These are phyloP conservation scores for Pyrrhoderma noxium DNA, from an alignment of 1,284 basidiomycete genomes.

Conservation along the genomic window DNA sequence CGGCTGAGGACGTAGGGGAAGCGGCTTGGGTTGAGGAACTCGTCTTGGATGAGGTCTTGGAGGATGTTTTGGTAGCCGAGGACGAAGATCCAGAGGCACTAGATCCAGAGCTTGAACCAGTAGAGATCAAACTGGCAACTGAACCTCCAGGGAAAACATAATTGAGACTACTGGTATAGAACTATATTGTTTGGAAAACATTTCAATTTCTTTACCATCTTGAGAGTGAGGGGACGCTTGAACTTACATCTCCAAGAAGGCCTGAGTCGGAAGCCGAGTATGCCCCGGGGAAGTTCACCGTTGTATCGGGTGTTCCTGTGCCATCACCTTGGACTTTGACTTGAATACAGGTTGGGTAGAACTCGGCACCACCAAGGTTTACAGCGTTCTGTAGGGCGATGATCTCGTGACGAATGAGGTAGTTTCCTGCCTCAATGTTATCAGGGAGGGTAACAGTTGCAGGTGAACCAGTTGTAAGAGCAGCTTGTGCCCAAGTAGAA, in stretches of 20 bases:
- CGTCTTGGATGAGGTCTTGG: neutral
- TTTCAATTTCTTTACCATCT: no score
- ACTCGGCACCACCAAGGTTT: slow-evolving; percentile 52
- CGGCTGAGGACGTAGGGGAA: neutral
- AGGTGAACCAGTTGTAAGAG: slow-evolving; percentile 24
- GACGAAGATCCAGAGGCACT: slow-evolving; percentile 4
- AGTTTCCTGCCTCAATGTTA: slow-evolving; percentile 51
- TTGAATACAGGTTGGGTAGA: slow-evolving; percentile 64
- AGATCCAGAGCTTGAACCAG: neutral
- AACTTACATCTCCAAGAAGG: slow-evolving; percentile 30
- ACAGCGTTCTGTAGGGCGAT: slow-evolving; percentile 59
- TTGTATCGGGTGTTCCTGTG: slow-evolving; percentile 39
- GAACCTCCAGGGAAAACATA: slow-evolving; percentile 15
- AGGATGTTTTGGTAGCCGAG: neutral
- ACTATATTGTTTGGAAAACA: slow-evolving; percentile 2
- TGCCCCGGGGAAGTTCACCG: slow-evolving; percentile 56
- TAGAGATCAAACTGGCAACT: neutral
- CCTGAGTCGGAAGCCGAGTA: slow-evolving; percentile 57
- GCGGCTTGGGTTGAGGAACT: neutral
- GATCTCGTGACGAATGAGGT: slow-evolving; percentile 67
- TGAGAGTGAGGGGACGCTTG: neutral
- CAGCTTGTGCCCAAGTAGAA: slow-evolving; percentile 35
- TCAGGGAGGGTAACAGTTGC: slow-evolving; percentile 45
- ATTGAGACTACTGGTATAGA: slow-evolving; percentile 4
- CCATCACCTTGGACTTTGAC: slow-evolving; percentile 46